Conservation (phyloP, 75 land plant genomes). For the Picea sitchensis region DNA sequence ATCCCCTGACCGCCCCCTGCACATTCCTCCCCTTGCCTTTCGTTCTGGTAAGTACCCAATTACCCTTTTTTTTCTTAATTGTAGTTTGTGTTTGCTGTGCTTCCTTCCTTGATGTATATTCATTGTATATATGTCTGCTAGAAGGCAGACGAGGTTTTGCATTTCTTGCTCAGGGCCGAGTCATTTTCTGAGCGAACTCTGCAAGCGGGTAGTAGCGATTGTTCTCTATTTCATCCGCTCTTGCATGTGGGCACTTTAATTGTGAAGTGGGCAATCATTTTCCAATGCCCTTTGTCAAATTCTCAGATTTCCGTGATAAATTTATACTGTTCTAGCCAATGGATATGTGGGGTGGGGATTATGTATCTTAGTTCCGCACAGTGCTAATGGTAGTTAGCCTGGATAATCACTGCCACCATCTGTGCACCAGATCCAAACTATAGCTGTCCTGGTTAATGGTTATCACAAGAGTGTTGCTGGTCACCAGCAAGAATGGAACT, state of each 20-base stretch:
- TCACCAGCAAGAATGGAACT: background rate
- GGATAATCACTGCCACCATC: no score
- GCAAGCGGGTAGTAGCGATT: background rate
- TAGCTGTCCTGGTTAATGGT: no score
- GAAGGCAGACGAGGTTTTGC: no score
- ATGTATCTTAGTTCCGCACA: no score
- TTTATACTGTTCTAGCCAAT: background rate
- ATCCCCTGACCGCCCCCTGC: background rate
- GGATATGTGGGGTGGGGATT: no score
- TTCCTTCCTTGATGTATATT: background rate
- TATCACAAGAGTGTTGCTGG: no score
- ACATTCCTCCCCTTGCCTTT: background rate
- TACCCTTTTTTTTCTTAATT: no score
- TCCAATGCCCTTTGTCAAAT: background rate
- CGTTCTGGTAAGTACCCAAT: slow-evolving; percentile 1
- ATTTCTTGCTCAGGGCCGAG: background rate
- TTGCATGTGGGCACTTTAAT: background rate
- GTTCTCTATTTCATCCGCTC: background rate
- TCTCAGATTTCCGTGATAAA: background rate
- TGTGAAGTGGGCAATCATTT: background rate
- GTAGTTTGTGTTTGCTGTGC: no score
- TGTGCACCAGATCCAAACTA: no score
- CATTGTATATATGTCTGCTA: background rate
- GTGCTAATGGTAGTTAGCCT: no score
- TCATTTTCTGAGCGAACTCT: background rate